These are phyloP conservation scores for Trichoderma erinaceum DNA, from an alignment of 495 filamentous ascomycete species.

Conservation along the genomic window DNA sequence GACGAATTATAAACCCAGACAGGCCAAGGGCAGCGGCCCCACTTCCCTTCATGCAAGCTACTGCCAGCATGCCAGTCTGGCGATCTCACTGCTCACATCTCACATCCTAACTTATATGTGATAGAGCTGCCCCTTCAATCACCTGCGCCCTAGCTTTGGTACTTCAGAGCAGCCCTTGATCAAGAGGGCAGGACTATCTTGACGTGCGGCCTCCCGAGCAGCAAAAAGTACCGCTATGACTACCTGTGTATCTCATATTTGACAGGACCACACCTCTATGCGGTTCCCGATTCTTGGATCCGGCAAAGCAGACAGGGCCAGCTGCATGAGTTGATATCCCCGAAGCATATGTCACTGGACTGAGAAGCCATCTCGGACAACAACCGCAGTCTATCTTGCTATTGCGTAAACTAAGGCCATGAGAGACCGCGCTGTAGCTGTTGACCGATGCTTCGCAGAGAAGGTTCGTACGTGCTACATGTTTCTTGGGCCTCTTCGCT, in stretches of 20 bases:
- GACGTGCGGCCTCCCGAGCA: neutral
- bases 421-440: neutral
- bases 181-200: neutral
- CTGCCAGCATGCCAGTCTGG: neutral
- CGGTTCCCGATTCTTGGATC: neutral
- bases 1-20: neutral
- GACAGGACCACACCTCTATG: neutral
- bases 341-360: neutral
- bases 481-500: neutral
- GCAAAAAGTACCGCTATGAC: neutral
- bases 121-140: neutral
- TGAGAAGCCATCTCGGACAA: neutral
- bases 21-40: neutral
- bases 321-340: neutral
- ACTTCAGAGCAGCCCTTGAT: neutral
- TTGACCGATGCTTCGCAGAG: neutral
- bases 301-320: neutral
- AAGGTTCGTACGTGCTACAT: neutral
- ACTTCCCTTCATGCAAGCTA: neutral
- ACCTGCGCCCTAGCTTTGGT: neutral
- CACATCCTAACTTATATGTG: neutral
- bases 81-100: constrained; percentile 1
- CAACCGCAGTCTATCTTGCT: neutral
- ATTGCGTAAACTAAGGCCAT: neutral
- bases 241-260: neutral